phyloP scores from a whole-genome alignment of 768 basidiomycete species.

The Glaciozyma antarctica region DNA sequence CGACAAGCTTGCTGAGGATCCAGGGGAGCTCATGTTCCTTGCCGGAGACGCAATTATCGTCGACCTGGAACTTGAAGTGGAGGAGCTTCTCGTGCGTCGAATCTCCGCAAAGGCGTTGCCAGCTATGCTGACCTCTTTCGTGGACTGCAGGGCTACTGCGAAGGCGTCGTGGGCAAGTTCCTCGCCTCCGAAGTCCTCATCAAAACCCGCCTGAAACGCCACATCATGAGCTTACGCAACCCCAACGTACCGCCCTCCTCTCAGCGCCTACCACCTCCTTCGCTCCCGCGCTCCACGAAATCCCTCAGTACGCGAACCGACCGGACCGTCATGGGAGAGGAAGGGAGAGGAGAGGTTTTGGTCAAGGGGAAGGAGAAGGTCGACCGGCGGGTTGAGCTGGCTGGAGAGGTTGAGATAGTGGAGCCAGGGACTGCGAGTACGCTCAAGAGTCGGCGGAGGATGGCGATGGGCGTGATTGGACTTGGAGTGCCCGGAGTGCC shows the following conservation, averaged over 20 bases:
- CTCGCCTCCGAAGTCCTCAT: conserved; percentile 55
- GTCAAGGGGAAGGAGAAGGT: neutral
- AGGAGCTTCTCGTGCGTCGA: conserved; percentile 37
- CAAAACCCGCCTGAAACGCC: conserved; percentile 63
- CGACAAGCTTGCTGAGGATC: conserved; percentile 62
- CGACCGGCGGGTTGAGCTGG: neutral
- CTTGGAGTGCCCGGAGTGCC: neutral
- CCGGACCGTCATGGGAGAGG: neutral
- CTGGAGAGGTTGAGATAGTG: no score
- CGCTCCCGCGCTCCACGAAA: neutral
- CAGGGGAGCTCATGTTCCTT: conserved; percentile 77
- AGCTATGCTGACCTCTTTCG: conserved; percentile 50
- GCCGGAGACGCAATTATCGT: conserved; percentile 62
- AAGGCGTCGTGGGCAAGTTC: conserved; percentile 76
- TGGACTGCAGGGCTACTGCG: conserved; percentile 61
- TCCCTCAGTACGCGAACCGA: neutral
- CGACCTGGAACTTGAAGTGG: conserved; percentile 58
- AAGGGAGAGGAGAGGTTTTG: neutral
- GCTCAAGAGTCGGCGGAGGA: no score
- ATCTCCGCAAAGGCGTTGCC: conserved; percentile 7
- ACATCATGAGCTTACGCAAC: conserved; percentile 51
- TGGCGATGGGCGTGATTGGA: no score
- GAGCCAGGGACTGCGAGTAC: no score
- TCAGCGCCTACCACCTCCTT: neutral
- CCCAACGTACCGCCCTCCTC: neutral